phyloP scores from a whole-genome alignment of 106 monocot genomes.

The Alisma plantagoaquatica region DNA sequence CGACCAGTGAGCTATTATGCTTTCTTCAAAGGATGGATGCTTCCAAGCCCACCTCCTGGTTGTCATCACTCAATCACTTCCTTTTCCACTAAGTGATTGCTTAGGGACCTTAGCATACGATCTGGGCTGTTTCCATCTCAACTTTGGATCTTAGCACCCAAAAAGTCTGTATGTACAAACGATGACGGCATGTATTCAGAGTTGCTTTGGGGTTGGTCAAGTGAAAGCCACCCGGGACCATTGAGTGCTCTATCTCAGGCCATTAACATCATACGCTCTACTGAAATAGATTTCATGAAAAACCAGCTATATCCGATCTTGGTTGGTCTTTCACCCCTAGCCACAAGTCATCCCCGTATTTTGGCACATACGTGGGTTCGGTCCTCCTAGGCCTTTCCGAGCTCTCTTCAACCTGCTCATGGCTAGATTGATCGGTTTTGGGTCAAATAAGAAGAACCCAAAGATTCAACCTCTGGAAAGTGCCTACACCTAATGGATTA shows the following conservation, averaged over 20 bases:
- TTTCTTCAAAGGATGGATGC: slow-evolving; percentile 1
- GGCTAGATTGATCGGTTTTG: too few species aligned
- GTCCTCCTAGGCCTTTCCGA: too few species aligned
- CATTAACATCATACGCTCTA: slow-evolving; percentile 9
- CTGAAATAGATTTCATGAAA: slow-evolving; percentile 9
- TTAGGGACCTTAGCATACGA: slow-evolving; percentile 7
- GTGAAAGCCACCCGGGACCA: slow-evolving; percentile 5
- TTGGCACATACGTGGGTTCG: too few species aligned
- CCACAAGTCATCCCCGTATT: too few species aligned
- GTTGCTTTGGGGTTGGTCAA: slow-evolving; percentile 8
- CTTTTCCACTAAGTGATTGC: slow-evolving; percentile 5
- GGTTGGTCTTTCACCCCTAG: too few species aligned
- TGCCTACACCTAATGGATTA: too few species aligned
- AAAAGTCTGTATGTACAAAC: not conserved
- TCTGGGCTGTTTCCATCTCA: slow-evolving; percentile 6
- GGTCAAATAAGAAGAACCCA: too few species aligned
- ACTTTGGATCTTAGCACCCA: not conserved
- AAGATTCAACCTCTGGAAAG: too few species aligned
- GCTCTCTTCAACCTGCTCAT: too few species aligned
- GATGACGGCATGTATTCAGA: slow-evolving; percentile 11
- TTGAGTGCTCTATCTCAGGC: slow-evolving; percentile 10
- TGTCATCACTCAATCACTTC: slow-evolving; percentile 6
- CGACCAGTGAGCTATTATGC: not conserved
- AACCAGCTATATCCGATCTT: too few species aligned
- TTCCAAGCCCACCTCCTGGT: slow-evolving; percentile 10